Conservation (phyloP, 1,284 basidiomycete species). For the Takashimella tepidaria region DNA sequence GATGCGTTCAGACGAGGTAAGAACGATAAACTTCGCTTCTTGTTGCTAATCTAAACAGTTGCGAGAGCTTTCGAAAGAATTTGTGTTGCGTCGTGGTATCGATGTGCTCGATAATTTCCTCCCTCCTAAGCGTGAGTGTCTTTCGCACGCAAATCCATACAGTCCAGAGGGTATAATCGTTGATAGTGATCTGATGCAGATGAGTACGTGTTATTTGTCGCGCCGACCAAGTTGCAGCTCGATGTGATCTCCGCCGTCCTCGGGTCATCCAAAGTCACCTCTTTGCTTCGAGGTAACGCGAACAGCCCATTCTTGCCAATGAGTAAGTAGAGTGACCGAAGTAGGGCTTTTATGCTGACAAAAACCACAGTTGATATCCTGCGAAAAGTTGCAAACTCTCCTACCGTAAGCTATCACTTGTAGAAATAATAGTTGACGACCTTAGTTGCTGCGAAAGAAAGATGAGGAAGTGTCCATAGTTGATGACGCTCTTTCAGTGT, state of each 20-base stretch:
- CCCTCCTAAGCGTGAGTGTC: slow-evolving; percentile 77
- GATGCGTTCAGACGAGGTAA: slow-evolving; percentile 65
- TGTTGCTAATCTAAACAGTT: slow-evolving; percentile 53
- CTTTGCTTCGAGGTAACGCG: slow-evolving; percentile 62
- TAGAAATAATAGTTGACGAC: slow-evolving; percentile 2
- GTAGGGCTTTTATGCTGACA: not conserved
- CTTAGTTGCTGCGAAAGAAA: slow-evolving; percentile 63
- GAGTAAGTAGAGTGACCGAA: slow-evolving; percentile 52
- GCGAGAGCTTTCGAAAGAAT: slow-evolving; percentile 69
- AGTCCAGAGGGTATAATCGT: too few species aligned
- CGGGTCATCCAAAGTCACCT: slow-evolving; percentile 50
- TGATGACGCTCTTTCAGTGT: slow-evolving; percentile 50
- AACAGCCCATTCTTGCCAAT: slow-evolving; percentile 76
- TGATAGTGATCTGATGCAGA: slow-evolving; percentile 52
- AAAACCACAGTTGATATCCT: slow-evolving; percentile 51
- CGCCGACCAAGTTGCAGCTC: slow-evolving; percentile 74
- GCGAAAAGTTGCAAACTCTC: slow-evolving; percentile 90
- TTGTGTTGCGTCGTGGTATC: slow-evolving; percentile 83
- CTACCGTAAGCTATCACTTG: slow-evolving; percentile 52
- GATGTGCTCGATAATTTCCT: slow-evolving; percentile 75
- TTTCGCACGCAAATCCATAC: too few species aligned
- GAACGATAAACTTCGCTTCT: slow-evolving; percentile 11
- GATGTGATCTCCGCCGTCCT: slow-evolving; percentile 74
- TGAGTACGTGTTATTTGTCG: slow-evolving; percentile 89
- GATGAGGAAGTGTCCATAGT: slow-evolving; percentile 49